Percentiles rank a stretch among this genome's conserved stretches.
Evolutionary conservation across 805 yeast genomes (phyloP).

Genomic region (Ogataea thermomethanolica): DNA sequence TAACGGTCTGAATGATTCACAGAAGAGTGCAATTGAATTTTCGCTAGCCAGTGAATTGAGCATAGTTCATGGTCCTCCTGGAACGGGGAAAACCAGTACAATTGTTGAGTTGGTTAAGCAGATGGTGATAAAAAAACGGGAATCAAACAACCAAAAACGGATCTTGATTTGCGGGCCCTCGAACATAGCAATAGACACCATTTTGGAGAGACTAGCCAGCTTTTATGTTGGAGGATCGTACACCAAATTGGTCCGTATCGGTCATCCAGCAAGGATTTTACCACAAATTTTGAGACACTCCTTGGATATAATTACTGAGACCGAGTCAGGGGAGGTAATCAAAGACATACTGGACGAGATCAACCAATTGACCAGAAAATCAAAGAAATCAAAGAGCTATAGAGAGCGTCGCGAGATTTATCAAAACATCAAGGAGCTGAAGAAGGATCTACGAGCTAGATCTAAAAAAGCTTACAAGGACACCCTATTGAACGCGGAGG

Average conservation of each 20-base stretch:
- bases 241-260: slow-evolving; percentile 64
- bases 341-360: slow-evolving; percentile 72
- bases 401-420: slow-evolving; percentile 65
- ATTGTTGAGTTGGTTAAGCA: slow-evolving; percentile 79
- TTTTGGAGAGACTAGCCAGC: slow-evolving; percentile 65
- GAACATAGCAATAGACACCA: slow-evolving; percentile 87
- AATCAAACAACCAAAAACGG: slow-evolving; percentile 31
- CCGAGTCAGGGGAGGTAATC: slow-evolving; percentile 55
- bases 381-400: slow-evolving; percentile 54
- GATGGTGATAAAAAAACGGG: slow-evolving; percentile 37
- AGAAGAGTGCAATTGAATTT: slow-evolving; percentile 65
- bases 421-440: slow-evolving; percentile 61
- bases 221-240: slow-evolving; percentile 39
- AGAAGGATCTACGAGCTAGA: slow-evolving; percentile 64
- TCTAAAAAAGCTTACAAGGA: slow-evolving; percentile 63
- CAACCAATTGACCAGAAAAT: slow-evolving; percentile 41
- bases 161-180: slow-evolving; percentile 93
- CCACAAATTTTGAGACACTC: slow-evolving; percentile 64
- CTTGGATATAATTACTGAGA: slow-evolving; percentile 64
- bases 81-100: slow-evolving; percentile 84
- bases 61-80: slow-evolving; percentile 78
- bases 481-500: slow-evolving; percentile 56
- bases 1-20: slow-evolving; percentile 59
- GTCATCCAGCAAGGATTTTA: slow-evolving; percentile 88
- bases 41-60: slow-evolving; percentile 54